phyloP scores from a whole-genome alignment of 257 asterid species.

The Solanum virginianum region DNA sequence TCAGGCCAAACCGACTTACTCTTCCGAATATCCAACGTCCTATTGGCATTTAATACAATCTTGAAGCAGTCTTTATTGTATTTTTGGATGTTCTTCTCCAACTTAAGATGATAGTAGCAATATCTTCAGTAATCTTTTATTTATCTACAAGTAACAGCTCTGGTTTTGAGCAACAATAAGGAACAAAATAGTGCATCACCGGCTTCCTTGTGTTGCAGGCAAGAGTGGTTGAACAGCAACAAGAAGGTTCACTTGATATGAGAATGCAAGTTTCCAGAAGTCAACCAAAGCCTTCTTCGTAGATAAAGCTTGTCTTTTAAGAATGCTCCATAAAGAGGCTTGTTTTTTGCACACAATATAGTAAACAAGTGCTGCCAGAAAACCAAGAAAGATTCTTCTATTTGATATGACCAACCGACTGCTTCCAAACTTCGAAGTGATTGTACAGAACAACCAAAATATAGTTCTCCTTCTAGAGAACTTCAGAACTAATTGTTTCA shows the following conservation, averaged over 20 bases:
- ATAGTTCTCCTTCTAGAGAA: constrained; percentile 38
- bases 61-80: background rate
- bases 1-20: no score
- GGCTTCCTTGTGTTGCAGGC: constrained; percentile 27
- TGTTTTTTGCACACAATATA: constrained; percentile 48
- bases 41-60: background rate
- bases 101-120: background rate
- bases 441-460: constrained; percentile 56
- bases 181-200: constrained; percentile 9
- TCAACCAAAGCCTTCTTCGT: no score
- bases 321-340: constrained; percentile 38
- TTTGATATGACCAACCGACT: constrained; percentile 36
- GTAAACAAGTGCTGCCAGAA: constrained; percentile 32
- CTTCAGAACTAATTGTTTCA: constrained; percentile 42
- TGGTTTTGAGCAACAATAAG: background rate
- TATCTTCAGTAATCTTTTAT: background rate
- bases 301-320: constrained; percentile 31
- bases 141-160: background rate
- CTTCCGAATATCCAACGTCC: no score
- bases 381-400: constrained; percentile 47
- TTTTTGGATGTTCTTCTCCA: background rate
- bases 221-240: constrained; percentile 83
- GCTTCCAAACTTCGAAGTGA: constrained; percentile 52
- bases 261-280: constrained; percentile 86
- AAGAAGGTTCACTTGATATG: constrained; percentile 90